A percentile compares a stretch with the other conserved stretches of the same genome.
Conservation (phyloP, 2,329 filamentous ascomycete species). For the Juglanconis sp. region DNA sequence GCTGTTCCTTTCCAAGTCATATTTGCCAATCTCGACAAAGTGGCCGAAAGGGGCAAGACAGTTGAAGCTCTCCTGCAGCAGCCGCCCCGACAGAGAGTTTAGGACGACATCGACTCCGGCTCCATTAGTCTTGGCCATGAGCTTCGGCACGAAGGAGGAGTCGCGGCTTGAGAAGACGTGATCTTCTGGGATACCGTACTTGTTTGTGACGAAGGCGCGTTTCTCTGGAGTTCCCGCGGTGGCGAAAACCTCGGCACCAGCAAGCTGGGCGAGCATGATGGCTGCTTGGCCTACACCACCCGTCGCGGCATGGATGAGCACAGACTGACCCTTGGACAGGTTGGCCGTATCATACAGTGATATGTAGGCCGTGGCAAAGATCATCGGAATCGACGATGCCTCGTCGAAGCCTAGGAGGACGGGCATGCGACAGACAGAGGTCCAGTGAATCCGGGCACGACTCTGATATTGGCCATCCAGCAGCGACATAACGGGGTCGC, state of each 20-base stretch:
- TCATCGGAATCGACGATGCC: constrained; percentile 21
- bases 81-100: constrained; percentile 28
- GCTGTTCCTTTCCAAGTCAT: constrained; percentile 30
- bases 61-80: constrained; percentile 28
- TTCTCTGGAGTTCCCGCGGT: constrained; percentile 30
- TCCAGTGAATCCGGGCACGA: too few relatives aligned
- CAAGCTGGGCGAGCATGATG: constrained; percentile 8
- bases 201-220: constrained; percentile 24
- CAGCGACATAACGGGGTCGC: constrained; percentile 2
- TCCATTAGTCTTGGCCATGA: constrained; percentile 17
- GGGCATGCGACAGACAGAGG: constrained; percentile 9
- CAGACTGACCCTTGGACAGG: constrained; percentile 20
- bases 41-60: constrained; percentile 31
- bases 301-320: constrained; percentile 25
- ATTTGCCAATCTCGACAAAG: constrained; percentile 33
- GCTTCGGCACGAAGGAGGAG: constrained; percentile 24
- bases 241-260: constrained; percentile 27
- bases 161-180: constrained; percentile 30
- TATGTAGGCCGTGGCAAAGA: constrained; percentile 27
- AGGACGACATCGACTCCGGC: constrained; percentile 26
- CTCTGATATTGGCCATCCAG: too few relatives aligned
- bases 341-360: constrained; percentile 22
- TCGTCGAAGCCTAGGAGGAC: constrained; percentile 13
- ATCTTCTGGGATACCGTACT: constrained; percentile 26
- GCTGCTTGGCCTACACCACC: constrained; percentile 17